These are phyloP conservation scores for Aureobasidium vineae DNA, from an alignment of 2,329 filamentous ascomycete species.

Conservation along the genomic window DNA sequence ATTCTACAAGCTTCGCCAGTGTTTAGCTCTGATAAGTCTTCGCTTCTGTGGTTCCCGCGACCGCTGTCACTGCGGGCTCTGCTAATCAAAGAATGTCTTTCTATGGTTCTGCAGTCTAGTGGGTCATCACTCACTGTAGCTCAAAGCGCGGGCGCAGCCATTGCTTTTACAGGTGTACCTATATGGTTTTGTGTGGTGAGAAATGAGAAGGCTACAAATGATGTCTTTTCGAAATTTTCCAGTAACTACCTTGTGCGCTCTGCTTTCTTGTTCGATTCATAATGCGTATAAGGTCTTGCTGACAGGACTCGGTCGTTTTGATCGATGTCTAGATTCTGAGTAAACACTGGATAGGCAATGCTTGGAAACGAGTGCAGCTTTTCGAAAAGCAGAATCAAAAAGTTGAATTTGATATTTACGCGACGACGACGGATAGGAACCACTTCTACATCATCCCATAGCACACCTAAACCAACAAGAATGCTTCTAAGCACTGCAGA, in stretches of 20 bases:
- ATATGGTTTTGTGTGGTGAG: neutral
- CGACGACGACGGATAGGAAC: neutral
- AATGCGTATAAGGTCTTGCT: too few relatives aligned
- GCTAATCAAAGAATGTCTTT: too few relatives aligned
- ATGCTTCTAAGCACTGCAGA: neutral
- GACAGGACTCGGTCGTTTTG: neutral
- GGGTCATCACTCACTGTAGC: slow-evolving; percentile 11
- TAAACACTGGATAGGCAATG: neutral
- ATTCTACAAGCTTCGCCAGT: too few relatives aligned
- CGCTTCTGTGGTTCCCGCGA: too few relatives aligned
- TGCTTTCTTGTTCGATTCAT: too few relatives aligned
- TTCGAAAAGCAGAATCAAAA: neutral
- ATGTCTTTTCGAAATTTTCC: too few relatives aligned
- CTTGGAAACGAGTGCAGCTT: too few relatives aligned
- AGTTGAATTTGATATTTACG: neutral
- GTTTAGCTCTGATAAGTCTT: too few relatives aligned
- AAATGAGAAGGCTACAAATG: neutral
- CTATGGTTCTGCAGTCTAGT: slow-evolving; percentile 14
- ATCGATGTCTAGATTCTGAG: neutral
- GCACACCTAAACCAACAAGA: neutral
- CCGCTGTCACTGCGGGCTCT: too few relatives aligned
- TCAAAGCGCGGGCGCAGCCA: slow-evolving; percentile 12
- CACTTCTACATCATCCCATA: too few relatives aligned
- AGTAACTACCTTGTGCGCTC: too few relatives aligned
- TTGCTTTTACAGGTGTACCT: neutral